These are phyloP conservation scores for Mycena vitilis DNA, from an alignment of 768 basidiomycete species.

Conservation along the genomic window DNA sequence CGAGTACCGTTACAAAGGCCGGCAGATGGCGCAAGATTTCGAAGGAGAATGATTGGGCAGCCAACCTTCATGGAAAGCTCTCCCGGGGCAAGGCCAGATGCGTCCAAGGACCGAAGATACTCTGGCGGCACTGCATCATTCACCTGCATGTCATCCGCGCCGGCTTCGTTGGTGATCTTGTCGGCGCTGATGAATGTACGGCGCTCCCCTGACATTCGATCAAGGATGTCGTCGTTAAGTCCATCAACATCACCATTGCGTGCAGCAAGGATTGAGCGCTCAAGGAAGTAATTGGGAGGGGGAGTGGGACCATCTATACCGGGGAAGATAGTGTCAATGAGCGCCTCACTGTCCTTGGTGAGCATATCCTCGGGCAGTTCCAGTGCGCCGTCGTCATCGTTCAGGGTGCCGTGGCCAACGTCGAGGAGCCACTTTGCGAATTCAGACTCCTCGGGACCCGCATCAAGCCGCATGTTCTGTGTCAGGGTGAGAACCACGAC, in stretches of 20 bases:
- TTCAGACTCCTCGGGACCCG: background rate
- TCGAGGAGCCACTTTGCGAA: background rate
- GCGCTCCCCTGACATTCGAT: background rate
- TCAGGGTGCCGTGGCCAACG: background rate
- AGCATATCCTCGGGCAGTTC: background rate
- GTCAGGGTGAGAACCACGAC: background rate
- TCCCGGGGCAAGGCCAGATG: background rate
- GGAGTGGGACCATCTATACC: background rate
- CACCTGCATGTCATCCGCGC: background rate
- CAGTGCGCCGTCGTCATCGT: background rate
- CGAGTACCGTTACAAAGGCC: background rate
- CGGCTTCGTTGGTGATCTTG: background rate
- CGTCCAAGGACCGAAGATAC: background rate
- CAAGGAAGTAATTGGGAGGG: background rate
- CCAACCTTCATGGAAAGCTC: background rate
- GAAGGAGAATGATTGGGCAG: background rate
- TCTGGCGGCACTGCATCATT: background rate
- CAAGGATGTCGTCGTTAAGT: background rate
- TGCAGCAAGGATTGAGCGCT: background rate
- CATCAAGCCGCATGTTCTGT: background rate
- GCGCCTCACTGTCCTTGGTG: background rate
- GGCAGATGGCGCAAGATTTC: background rate
- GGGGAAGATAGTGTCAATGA: background rate
- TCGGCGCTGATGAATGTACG: background rate
- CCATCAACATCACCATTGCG: background rate